A percentile compares a stretch with the other conserved stretches of the same genome.
These are phyloP conservation scores for Pseudogymnoascus sp. DNA, from an alignment of 2,329 filamentous ascomycete species.

Conservation along the genomic window DNA sequence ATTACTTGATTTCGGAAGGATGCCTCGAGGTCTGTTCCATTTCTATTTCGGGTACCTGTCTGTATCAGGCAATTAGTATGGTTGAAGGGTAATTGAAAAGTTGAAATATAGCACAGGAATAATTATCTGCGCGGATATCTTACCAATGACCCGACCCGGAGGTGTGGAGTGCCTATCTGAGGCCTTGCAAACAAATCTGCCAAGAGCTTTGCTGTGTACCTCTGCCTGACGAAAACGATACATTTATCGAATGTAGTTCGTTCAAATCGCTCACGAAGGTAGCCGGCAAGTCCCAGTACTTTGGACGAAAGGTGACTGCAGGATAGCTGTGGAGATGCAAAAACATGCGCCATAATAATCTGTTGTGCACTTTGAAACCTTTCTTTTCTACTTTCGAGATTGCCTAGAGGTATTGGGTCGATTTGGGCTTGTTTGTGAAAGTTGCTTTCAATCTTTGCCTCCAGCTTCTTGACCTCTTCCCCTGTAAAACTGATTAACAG, in stretches of 20 bases:
- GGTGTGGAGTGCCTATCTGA: conserved; percentile 47
- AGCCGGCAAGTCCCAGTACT: conserved; percentile 53
- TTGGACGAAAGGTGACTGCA: conserved; percentile 59
- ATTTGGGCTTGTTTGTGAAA: conserved; percentile 26
- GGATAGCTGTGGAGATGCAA: conserved; percentile 31
- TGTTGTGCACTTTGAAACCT: conserved; percentile 52
- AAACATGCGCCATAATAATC: conserved; percentile 46
- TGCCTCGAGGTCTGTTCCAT: conserved; percentile 46
- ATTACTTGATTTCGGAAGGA: conserved; percentile 69
- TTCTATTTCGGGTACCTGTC: conserved; percentile 44
- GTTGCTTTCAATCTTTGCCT: conserved; percentile 45
- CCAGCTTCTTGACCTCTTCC: conserved; percentile 52
- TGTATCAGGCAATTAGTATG: conserved; percentile 11
- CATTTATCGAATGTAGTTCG: conserved; percentile 55
- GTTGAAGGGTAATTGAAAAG: neutral
- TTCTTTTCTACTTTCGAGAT: conserved; percentile 45
- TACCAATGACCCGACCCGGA: conserved; percentile 59
- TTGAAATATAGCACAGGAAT: neutral
- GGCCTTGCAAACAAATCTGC: conserved; percentile 56
- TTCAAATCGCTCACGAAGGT: conserved; percentile 58
- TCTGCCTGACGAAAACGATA: conserved; percentile 79
- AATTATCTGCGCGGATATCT: conserved; percentile 17
- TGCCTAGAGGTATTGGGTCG: conserved; percentile 23
- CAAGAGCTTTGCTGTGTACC: conserved; percentile 70
- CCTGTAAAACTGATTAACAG: conserved; percentile 67